These are phyloP conservation scores for Mortierella sp. DNA, from an alignment of 371 early-diverging fungal species.

Conservation along the genomic window DNA sequence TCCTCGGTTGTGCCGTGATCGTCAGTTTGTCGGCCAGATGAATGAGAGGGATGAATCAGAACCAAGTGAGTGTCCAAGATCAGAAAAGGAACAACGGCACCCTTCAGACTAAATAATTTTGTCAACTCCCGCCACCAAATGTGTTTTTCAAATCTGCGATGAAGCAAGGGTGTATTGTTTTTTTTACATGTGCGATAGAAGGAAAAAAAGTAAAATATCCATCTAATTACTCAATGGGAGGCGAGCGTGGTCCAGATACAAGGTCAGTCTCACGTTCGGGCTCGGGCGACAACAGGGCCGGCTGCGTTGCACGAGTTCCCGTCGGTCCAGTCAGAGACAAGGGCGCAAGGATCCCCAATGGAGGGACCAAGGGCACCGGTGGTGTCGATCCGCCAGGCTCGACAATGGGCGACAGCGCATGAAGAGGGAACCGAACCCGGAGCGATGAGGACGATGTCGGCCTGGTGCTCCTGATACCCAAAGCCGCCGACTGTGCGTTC, in stretches of 20 bases:
- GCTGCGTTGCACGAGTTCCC: conserved; percentile 1
- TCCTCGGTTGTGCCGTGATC: too few relatives aligned
- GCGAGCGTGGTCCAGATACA: neutral
- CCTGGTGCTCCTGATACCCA: conserved; percentile 1
- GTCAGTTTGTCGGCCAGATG: too few relatives aligned
- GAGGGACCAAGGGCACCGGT: neutral
- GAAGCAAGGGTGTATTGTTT: too few relatives aligned
- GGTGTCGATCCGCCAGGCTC: conserved; percentile 2
- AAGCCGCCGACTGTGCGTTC: conserved; percentile 24
- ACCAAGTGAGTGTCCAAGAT: too few relatives aligned
- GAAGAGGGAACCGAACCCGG: neutral
- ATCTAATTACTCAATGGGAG: neutral
- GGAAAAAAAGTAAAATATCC: neutral
- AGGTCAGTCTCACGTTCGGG: conserved; percentile 3
- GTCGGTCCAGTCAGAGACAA: neutral
- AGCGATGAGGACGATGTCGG: neutral
- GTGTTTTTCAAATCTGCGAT: neutral
- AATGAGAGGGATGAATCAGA: too few relatives aligned
- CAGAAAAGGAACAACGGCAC: too few relatives aligned
- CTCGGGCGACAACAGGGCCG: conserved; percentile 11
- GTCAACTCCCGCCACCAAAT: neutral
- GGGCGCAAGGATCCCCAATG: neutral
- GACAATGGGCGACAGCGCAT: conserved; percentile 1
- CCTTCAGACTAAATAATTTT: too few relatives aligned
- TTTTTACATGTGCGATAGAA: too few relatives aligned